Base-by-base conservation (phyloP, 176 grass and related monocot species). In the Puccinellia tenuiflora region DNA sequence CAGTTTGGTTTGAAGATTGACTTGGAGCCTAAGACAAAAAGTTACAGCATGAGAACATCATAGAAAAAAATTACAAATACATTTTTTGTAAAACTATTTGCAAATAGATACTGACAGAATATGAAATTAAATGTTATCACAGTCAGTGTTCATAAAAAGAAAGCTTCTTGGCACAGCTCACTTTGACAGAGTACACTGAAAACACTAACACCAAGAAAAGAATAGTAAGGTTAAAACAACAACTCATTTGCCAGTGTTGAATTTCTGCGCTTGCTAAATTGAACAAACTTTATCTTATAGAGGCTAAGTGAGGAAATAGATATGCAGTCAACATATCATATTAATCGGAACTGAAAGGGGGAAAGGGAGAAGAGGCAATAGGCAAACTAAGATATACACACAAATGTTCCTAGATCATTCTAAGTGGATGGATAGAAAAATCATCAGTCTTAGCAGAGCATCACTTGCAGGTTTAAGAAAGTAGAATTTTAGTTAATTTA, bases 1-100 rank as follows among this genome's bases (percentile, higher is more conserved):
- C 66, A 52, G 54, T 25, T 78, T 77, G 91, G 81, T 91, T 86
- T 45, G 82, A 70, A 50, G 91, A 90, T 71, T 90, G 89, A 76
- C 92, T 98, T 79, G 91, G 73, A 76, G 81, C 91, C 92, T 97
- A 86, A 54, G 68, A 86, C 21, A 89, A 79, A 66, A 75, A 62
- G 2, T 83, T 79, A 77, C 45, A 24, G 71, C 75, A 77, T 79
- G 38, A 79, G 67, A 88, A 73, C 39, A 34, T 17, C 20, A 18
- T 62, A 40, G 21, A 42, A 60, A 15, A 15, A 68, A 51, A 29
- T 68, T 72, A 45, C 68, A 28, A 72, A 72, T 25, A 72, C 6
- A 17, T 6, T 45, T 72, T 72, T 45, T 28, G 22, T 47, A 28
- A 72, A 16, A 47, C 22, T 72, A 47, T 46, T 62, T 68, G 56